Conservation (phyloP, 2,329 filamentous ascomycete genomes). For the Ophiostoma triangulosporum region DNA sequence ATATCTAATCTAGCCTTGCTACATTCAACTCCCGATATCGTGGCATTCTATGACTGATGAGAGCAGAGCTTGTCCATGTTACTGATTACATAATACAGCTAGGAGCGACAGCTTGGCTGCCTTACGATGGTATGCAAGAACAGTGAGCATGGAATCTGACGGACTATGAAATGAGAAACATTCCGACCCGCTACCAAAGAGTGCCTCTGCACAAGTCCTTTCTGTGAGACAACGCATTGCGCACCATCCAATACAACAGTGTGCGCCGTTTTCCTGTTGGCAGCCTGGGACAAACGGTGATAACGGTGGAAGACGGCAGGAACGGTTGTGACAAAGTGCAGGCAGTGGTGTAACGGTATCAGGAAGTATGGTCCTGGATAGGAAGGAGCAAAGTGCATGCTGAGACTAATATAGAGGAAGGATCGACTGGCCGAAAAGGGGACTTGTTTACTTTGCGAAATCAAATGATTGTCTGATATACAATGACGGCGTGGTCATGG, state of each 20-base stretch:
- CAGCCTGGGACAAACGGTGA: not conserved
- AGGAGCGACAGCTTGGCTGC: not conserved
- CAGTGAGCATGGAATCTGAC: not conserved
- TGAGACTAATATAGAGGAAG: not conserved
- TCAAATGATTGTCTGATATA: no score
- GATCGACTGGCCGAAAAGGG: not conserved
- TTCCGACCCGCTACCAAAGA: not conserved
- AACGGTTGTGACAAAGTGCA: not conserved
- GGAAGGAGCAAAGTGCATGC: not conserved
- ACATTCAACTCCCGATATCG: not conserved
- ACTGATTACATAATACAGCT: not conserved
- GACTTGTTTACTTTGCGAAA: not conserved
- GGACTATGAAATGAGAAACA: not conserved
- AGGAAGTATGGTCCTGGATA: not conserved
- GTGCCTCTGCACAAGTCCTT: no score
- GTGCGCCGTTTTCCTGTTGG: not conserved
- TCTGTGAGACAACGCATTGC: not conserved
- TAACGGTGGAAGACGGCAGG: not conserved
- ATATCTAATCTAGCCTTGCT: not conserved
- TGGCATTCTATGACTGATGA: no score
- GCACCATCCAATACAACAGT: not conserved
- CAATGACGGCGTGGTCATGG: no score
- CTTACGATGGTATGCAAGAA: not conserved
- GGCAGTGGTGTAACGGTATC: not conserved
- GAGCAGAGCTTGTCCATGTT: no score